These are phyloP conservation scores for Annulohypoxylon moriforme DNA, from an alignment of 495 filamentous ascomycete species.

Conservation along the genomic window DNA sequence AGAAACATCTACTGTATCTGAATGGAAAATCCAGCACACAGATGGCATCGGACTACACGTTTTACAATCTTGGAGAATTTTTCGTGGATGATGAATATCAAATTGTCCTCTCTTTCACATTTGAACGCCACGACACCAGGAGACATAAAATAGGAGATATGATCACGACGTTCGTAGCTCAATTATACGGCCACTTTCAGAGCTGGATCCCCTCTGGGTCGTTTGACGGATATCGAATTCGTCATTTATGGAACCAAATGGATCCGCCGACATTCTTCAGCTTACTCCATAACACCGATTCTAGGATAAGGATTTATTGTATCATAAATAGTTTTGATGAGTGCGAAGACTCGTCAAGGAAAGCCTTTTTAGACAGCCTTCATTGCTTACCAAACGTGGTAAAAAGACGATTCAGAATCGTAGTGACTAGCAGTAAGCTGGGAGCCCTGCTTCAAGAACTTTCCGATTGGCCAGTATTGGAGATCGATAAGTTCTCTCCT, in stretches of 20 bases:
- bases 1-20: slow-evolving; percentile 7
- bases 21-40: not conserved
- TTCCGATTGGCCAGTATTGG: slow-evolving; percentile 4
- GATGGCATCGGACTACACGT: slow-evolving; percentile 4
- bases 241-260: slow-evolving; percentile 3
- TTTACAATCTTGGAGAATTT: slow-evolving; percentile 8
- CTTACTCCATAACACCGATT: not conserved
- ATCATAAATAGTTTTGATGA: slow-evolving; percentile 40
- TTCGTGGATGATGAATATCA: no score
- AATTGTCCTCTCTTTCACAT: slow-evolving; percentile 38
- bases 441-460: slow-evolving; percentile 17
- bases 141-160: slow-evolving; percentile 27
- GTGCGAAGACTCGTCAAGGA: slow-evolving; percentile 15
- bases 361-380: slow-evolving; percentile 17
- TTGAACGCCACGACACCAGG: slow-evolving; percentile 32
- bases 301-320: slow-evolving; percentile 16
- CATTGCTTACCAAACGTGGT: slow-evolving; percentile 1
- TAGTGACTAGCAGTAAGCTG: slow-evolving; percentile 15
- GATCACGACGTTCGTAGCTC: slow-evolving; percentile 37
- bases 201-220: no score
- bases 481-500: not conserved
- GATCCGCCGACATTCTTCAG: not conserved
- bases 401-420: slow-evolving; percentile 21
- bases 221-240: no score
- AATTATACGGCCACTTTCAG: no score